phyloP scores from a whole-genome alignment of 768 basidiomycete genomes.

The Collybiopsis confluens region DNA sequence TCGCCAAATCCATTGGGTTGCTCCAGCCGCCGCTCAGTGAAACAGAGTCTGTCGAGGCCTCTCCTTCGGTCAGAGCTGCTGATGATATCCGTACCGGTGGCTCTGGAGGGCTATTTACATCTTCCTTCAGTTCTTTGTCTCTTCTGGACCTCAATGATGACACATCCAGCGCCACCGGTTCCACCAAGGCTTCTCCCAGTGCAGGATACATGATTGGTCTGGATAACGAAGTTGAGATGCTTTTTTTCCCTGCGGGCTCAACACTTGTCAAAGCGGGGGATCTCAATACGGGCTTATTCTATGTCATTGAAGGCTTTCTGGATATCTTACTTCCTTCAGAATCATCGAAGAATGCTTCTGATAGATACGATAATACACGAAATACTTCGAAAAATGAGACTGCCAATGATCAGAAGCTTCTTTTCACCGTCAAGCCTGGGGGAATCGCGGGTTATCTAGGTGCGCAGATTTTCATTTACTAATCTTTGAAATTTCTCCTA shows the following conservation, averaged over 20 bases:
- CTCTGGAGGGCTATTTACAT: constrained; percentile 39
- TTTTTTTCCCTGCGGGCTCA: constrained; percentile 87
- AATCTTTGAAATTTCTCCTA: constrained; percentile 4
- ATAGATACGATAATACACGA: background rate
- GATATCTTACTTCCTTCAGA: constrained; percentile 79
- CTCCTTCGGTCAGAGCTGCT: constrained; percentile 55
- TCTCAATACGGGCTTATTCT: constrained; percentile 83
- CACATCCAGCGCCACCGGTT: constrained; percentile 58
- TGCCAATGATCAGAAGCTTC: constrained; percentile 45
- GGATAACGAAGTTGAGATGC: constrained; percentile 94
- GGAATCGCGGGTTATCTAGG: constrained; percentile 97
- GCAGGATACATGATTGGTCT: constrained; percentile 77
- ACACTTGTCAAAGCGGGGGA: constrained; percentile 88
- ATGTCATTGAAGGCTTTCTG: constrained; percentile 93
- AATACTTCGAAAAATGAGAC: constrained; percentile 34
- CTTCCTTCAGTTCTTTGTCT: constrained; percentile 73
- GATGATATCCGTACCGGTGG: constrained; percentile 30
- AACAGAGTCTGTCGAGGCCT: constrained; percentile 59
- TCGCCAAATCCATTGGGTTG: constrained; percentile 95
- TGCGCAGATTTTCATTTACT: constrained; percentile 24
- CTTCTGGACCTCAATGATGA: constrained; percentile 71
- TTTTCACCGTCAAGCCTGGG: constrained; percentile 95
- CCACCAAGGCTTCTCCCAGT: constrained; percentile 38
- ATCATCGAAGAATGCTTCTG: constrained; percentile 13
- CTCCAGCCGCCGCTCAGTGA: constrained; percentile 80